Conservation (phyloP, 768 basidiomycete genomes). For the Hypholoma sublateritium region DNA sequence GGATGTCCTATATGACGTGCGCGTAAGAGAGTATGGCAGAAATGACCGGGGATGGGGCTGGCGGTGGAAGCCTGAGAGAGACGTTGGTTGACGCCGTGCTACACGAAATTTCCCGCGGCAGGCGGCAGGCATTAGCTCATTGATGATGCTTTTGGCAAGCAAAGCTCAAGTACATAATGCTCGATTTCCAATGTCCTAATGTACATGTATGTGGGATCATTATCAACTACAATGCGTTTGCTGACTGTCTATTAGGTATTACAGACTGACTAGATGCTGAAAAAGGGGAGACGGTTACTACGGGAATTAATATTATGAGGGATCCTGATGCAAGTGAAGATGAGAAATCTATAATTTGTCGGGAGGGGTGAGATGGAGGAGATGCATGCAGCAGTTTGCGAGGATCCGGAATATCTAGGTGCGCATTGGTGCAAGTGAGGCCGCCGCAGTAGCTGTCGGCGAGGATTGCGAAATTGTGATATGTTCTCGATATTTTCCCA, state of each 20-base stretch:
- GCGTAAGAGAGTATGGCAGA: constrained; percentile 5
- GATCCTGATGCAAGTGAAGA: not conserved
- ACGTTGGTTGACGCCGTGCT: not conserved
- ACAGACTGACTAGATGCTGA: not conserved
- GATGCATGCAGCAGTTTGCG: not conserved
- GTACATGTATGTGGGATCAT: constrained; percentile 13
- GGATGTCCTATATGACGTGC: not conserved
- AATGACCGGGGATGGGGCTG: constrained; percentile 9
- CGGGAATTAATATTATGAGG: constrained; percentile 6
- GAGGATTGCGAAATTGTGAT: constrained; percentile 21
- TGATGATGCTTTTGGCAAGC: constrained; percentile 7
- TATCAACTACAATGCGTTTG: not conserved
- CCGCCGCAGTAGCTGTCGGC: constrained; percentile 28
- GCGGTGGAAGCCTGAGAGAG: constrained; percentile 6
- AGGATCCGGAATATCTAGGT: constrained; percentile 7
- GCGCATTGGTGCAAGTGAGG: constrained; percentile 31
- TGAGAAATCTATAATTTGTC: not conserved
- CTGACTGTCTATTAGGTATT: not conserved
- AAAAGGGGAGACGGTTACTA: not conserved
- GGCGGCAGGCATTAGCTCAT: constrained; percentile 15
- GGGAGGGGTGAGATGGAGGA: not conserved
- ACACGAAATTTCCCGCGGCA: constrained; percentile 26
- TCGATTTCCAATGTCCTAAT: constrained; percentile 5
- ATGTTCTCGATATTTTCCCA: constrained; percentile 38
- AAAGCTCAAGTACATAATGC: constrained; percentile 7